Base-by-base conservation (phyloP, 2,329 filamentous ascomycete genomes). In the Decorospora gaudefroyi region DNA sequence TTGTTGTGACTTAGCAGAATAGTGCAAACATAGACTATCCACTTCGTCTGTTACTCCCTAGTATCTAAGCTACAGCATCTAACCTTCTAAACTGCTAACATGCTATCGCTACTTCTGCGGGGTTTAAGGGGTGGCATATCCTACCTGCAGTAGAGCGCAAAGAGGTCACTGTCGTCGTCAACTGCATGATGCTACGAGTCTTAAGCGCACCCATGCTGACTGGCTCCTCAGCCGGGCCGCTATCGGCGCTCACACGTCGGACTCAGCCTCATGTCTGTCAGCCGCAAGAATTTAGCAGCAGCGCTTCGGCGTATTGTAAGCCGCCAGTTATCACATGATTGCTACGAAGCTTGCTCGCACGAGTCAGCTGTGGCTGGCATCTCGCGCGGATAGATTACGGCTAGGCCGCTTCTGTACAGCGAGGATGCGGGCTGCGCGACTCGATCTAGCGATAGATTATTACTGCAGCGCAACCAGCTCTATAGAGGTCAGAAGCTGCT, bases 301-400 rank as follows among this genome's bases (percentile, higher is more conserved):
- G 11, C 27, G 9, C 5, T 15, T 34, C 16, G 23, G 29, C 28
- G 26, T 13, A 19, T 26, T 12, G 23, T 18, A 35, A 23, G 22
- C 38, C 39, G 39, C 13, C 25, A 18, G 28, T 22, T 35, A 22
- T 42, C 39, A 42, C 21, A 30, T 42, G 26, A 27, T 15, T 11
- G 9, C 11, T 15, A 26, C 13, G 17, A 13, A 29, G 13, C 29
- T 42, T 6, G 13, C 16, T 16, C 29, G 27, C 30, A 42, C 30
- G 29, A 42, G 39, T 42, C 39, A 42, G 39, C 21, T 42, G 29
- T 42, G 30, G 29, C 39, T 42, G 39, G 15, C 17, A 15, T 13
- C 19, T 9, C n/a, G 22, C 39, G 17, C 23, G 21, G 21, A 21
- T 22, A 42, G 16, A 34, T 28, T 35, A 35, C 39, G n/a, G 22